These are phyloP conservation scores for Boletus hoseneyae DNA, from an alignment of 1,284 basidiomycete genomes.

Conservation along the genomic window DNA sequence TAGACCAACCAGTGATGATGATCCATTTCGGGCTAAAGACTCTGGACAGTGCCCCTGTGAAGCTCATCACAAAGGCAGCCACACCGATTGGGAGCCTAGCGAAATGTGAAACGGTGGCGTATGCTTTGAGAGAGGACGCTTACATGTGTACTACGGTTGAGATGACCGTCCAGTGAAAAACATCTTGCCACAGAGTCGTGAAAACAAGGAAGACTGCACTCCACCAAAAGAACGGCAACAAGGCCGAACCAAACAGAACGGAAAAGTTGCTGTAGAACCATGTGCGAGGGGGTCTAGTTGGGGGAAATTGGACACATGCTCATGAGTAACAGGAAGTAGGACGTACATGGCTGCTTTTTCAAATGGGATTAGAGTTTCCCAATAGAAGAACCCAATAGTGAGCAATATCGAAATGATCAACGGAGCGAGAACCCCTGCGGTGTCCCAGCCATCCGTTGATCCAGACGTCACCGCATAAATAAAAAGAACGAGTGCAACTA, in stretches of 20 bases:
- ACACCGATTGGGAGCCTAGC: slow-evolving; percentile 44
- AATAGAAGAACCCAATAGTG: slow-evolving; percentile 37
- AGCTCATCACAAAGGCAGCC: slow-evolving; percentile 35
- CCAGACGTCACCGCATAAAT: slow-evolving; percentile 41
- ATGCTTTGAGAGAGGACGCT: not conserved
- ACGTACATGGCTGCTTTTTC: slow-evolving; percentile 36
- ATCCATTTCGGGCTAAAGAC: slow-evolving; percentile 35
- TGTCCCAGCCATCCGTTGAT: slow-evolving; percentile 37
- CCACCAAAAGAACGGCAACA: slow-evolving; percentile 42
- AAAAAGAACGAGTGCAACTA: slow-evolving; percentile 37
- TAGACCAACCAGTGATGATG: slow-evolving; percentile 29
- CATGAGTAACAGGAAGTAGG: not conserved
- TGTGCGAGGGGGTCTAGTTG: slow-evolving; percentile 36
- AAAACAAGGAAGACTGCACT: slow-evolving; percentile 30
- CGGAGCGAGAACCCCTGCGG: slow-evolving; percentile 32
- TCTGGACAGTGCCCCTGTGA: slow-evolving; percentile 40
- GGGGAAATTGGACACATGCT: not conserved
- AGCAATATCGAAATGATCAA: slow-evolving; percentile 38
- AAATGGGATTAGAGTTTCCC: slow-evolving; percentile 35
- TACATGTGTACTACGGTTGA: slow-evolving; percentile 36
- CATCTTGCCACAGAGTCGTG: slow-evolving; percentile 36
- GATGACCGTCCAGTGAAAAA: slow-evolving; percentile 10
- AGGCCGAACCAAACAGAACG: slow-evolving; percentile 35
- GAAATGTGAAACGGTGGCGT: slow-evolving; percentile 6
- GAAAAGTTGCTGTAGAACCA: slow-evolving; percentile 42